Evolutionary conservation across 2,329 filamentous ascomycete genomes (phyloP).

Genomic region (Cercospora nicotianae): DNA sequence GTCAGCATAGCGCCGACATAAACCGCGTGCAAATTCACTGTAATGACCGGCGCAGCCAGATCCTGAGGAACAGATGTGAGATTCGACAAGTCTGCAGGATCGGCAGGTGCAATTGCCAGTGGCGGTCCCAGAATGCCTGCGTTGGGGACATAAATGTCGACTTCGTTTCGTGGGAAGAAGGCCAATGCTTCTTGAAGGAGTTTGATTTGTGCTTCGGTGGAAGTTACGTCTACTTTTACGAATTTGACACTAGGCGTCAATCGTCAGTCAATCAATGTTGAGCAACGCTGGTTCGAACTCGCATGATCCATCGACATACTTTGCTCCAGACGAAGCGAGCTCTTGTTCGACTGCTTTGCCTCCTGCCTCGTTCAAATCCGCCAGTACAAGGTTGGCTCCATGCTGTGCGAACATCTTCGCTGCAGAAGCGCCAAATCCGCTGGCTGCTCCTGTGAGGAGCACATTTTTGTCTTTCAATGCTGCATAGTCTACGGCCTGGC

Average conservation of each 20-base stretch:
- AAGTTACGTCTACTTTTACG: conserved; percentile 1
- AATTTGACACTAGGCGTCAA: neutral
- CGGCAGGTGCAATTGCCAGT: neutral
- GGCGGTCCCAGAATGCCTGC: conserved; percentile 3
- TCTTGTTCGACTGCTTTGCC: conserved; percentile 5
- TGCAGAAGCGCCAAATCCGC: neutral
- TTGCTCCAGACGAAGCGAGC: neutral
- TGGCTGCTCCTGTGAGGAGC: conserved; percentile 7
- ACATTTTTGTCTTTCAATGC: conserved; percentile 4
- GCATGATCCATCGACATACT: neutral
- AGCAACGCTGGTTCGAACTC: neutral
- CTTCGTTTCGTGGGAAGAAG: conserved; percentile 8
- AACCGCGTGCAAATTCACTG: neutral
- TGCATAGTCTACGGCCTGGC: neutral
- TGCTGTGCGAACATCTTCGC: conserved; percentile 6
- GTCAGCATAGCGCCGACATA: conserved; percentile 6
- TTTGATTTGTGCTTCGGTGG: neutral
- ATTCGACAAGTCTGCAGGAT: neutral
- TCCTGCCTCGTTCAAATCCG: neutral
- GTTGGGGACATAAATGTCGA: conserved; percentile 9
- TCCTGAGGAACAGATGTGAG: neutral
- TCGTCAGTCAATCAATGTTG: neutral
- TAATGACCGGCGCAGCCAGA: conserved; percentile 1
- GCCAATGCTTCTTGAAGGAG: conserved; percentile 5
- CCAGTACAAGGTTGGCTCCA: conserved; percentile 8